phyloP scores from a whole-genome alignment of 768 basidiomycete genomes.

The Lentinus brumalis region DNA sequence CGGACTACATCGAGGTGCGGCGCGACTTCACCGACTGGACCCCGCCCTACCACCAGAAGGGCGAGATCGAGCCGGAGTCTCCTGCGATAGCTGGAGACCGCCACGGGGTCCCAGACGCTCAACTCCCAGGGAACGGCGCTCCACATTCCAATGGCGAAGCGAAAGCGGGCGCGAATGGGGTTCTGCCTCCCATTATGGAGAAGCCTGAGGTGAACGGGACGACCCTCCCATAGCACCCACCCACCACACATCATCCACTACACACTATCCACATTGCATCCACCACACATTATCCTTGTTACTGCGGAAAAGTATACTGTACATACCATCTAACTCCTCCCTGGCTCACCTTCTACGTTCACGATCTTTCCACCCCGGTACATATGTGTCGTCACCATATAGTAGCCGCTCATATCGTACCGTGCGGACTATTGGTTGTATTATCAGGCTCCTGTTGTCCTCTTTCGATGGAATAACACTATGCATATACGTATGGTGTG shows the following conservation, averaged over 20 bases:
- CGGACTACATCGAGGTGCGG: constrained; percentile 60
- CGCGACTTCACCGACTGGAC: constrained; percentile 64
- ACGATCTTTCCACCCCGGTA: no score
- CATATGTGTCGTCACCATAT: no score
- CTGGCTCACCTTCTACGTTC: no score
- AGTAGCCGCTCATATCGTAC: no score
- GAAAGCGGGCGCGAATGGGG: neutral
- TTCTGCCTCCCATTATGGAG: constrained; percentile 14
- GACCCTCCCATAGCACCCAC: neutral
- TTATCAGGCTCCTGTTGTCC: no score
- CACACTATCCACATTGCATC: no score
- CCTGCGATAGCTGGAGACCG: constrained; percentile 33
- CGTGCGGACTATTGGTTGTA: no score
- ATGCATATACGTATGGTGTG: no score
- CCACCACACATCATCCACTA: no score
- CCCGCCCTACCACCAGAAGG: constrained; percentile 30
- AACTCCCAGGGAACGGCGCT: constrained; percentile 1
- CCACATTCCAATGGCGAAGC: neutral
- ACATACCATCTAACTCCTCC: neutral
- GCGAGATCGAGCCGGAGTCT: constrained; percentile 12
- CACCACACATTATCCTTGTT: neutral
- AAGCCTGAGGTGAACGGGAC: constrained; percentile 11
- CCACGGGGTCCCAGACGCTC: constrained; percentile 28
- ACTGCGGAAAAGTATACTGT: neutral
- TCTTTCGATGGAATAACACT: no score